Conservation (phyloP, 2,329 filamentous ascomycete genomes). For the Zymoseptoria brevis region DNA sequence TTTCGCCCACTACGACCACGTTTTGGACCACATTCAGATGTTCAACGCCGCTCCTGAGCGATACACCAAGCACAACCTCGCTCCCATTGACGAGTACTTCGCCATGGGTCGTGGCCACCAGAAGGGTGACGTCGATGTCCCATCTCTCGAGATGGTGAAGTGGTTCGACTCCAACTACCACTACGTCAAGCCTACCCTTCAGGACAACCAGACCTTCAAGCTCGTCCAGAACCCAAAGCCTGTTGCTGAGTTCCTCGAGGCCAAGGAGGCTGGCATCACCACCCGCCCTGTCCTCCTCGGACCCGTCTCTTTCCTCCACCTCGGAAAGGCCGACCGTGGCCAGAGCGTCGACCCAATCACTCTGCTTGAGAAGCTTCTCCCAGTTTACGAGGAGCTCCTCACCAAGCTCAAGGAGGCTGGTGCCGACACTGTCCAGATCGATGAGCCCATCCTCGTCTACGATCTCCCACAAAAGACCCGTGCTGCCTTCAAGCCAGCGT, state of each 20-base stretch:
- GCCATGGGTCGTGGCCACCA: slow-evolving; percentile 99
- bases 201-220: slow-evolving; percentile 95
- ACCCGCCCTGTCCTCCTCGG: slow-evolving; percentile 93
- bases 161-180: slow-evolving; percentile 99
- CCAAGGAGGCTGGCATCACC: slow-evolving; percentile 88
- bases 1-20: slow-evolving; percentile 97
- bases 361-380: slow-evolving; percentile 85
- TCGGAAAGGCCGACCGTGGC: slow-evolving; percentile 96
- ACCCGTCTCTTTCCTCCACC: slow-evolving; percentile 93
- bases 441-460: slow-evolving; percentile 94
- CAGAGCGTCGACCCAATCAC: slow-evolving; percentile 89
- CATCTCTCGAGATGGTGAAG: slow-evolving; percentile 92
- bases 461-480: slow-evolving; percentile 86
- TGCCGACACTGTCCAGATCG: slow-evolving; percentile 94
- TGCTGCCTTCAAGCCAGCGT: slow-evolving; percentile 95
- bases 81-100: slow-evolving; percentile 93
- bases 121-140: slow-evolving; percentile 87
- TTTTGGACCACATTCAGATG: slow-evolving; percentile 95
- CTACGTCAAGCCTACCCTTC: slow-evolving; percentile 98
- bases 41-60: slow-evolving; percentile 89
- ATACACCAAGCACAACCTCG: slow-evolving; percentile 83
- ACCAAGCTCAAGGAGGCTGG: slow-evolving; percentile 90
- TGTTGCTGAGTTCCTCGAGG: slow-evolving; percentile 87
- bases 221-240: slow-evolving; percentile 84
- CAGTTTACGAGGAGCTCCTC: slow-evolving; percentile 89